Evolutionary conservation across 768 basidiomycete species (phyloP), one percentile per base, ranked within the genome.

Genomic region (Chalciporus pseudorubinellus): DNA sequence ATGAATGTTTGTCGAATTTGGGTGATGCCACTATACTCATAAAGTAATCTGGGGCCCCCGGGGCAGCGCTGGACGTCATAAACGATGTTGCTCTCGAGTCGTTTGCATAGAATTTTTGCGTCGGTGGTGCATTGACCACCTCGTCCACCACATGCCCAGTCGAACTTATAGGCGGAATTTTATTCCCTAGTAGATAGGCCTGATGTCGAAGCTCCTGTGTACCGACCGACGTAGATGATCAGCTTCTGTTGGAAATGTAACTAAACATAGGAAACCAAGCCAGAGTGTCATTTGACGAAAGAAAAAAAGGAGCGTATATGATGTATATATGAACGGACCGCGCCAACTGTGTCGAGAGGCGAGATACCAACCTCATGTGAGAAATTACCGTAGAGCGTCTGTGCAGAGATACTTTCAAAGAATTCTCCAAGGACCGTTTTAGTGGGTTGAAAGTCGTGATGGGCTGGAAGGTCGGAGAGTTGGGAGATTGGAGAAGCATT

Each of bases 141-240:
- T 41, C 31, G 14, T 51, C 54, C 51, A 50, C 54, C 44, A 40
- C 7, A 6, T 1, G 12, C 22, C 18, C n/a, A 26, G 42, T 6
- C 1, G 42, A 42, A 8, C 49, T 9, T 19, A 53, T 39, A 10
- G 57, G 54, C 13, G 58, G 54, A 42, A 44, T 46, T 26, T 66
- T 72, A 49, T 75, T 64, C 6, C 76, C 77, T 26, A 63, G 52
- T 9, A 53, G 47, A 46, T 79, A 79, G 11, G 78, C 77, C 38
- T 71, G 59, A 44, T 26, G 64, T 33, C 78, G 66, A 16, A 79
- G 70, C 52, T 79, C 77, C 78, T 79, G 62, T 49, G 44, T 50
- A n/a, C 5, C 47, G 43, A 59, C 53, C 51, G 46, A 50, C 38
- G 44, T 31, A 47, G 46, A 22, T 58, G 54, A 41, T 68, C 22